phyloP scores from a whole-genome alignment of 768 basidiomycete species.

The Lentinula boryana region DNA sequence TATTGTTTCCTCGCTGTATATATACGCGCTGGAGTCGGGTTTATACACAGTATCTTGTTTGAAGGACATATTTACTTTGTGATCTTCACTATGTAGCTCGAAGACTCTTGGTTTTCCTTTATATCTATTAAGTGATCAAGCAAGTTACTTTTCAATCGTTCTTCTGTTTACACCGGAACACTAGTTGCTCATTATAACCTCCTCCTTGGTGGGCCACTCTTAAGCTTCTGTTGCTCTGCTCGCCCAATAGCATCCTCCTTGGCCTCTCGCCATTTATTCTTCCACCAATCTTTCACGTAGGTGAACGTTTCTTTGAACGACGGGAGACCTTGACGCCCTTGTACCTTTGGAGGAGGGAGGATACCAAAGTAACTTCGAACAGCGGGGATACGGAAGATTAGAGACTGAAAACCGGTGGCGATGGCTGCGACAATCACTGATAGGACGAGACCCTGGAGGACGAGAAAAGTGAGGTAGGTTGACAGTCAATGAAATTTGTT shows the following conservation, averaged over 20 bases:
- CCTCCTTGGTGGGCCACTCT: not conserved
- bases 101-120: no score
- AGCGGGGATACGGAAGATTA: slow-evolving; percentile 22
- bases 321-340: slow-evolving; percentile 1
- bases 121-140: no score
- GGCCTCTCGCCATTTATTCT: not conserved
- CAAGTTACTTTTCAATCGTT: not conserved
- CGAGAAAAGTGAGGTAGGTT: not conserved
- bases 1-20: not conserved
- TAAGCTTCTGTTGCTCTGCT: not conserved
- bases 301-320: not conserved
- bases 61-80: no score
- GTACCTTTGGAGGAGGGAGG: slow-evolving; percentile 4
- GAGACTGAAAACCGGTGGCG: slow-evolving; percentile 32
- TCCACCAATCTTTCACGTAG: not conserved
- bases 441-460: slow-evolving; percentile 3
- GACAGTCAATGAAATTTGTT: not conserved
- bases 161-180: not conserved
- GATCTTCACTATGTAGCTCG: no score
- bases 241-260: not conserved
- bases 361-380: slow-evolving; percentile 16
- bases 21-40: not conserved
- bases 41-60: not conserved
- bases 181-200: not conserved
- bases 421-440: slow-evolving; percentile 4